These are phyloP conservation scores for Sporothrix globosa DNA, from an alignment of 2,329 filamentous ascomycete genomes.

Conservation along the genomic window DNA sequence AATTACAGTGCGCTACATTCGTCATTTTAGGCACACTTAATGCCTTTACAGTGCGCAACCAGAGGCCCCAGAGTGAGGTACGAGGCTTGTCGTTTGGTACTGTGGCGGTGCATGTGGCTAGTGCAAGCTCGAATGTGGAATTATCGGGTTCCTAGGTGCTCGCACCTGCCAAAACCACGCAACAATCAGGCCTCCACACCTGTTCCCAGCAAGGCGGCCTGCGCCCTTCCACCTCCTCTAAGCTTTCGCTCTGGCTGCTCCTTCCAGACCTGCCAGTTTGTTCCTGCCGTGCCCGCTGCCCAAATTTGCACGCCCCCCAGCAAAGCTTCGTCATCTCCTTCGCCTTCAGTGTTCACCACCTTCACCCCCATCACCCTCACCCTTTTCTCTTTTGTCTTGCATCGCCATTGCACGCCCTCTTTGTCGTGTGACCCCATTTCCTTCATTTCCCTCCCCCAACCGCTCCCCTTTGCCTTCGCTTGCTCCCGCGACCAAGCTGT, in stretches of 20 bases:
- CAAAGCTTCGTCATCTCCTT: slow-evolving; percentile 36
- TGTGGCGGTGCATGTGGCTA: slow-evolving; percentile 23
- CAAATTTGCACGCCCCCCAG: slow-evolving; percentile 20
- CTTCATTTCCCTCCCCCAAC: neutral
- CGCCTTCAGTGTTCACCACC: neutral
- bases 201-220: slow-evolving; percentile 1
- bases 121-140: slow-evolving; percentile 5
- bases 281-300: slow-evolving; percentile 15
- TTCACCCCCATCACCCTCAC: slow-evolving; percentile 26
- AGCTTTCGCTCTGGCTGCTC: slow-evolving; percentile 4
- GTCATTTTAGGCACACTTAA: neutral
- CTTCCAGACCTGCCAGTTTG: neutral
- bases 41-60: neutral
- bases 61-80: too few species aligned
- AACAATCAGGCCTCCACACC: neutral
- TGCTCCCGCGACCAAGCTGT: slow-evolving; percentile 22
- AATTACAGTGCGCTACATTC: neutral
- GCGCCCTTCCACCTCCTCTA: slow-evolving; percentile 23
- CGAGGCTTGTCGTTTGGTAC: neutral
- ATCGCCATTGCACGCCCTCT: slow-evolving; percentile 25
- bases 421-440: slow-evolving; percentile 11
- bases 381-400: slow-evolving; percentile 17
- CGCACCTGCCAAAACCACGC: slow-evolving; percentile 7
- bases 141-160: slow-evolving; percentile 8
- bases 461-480: neutral